Percentiles rank a stretch among this genome's conserved stretches.
Conservation (phyloP, 106 monocot genomes). For the Acanthochlamys bracteata region DNA sequence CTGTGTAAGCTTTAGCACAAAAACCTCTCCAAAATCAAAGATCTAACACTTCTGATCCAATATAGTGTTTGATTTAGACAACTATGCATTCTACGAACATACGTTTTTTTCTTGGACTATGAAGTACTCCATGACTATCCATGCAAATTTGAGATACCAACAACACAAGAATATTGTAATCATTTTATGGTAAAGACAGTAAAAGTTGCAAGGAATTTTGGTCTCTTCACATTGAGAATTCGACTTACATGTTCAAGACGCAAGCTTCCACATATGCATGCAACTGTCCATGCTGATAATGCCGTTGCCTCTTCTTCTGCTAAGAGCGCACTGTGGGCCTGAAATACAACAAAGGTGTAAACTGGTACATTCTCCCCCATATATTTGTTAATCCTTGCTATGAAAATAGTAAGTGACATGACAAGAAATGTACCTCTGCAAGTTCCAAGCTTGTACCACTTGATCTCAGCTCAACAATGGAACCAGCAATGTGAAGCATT, state of each 20-base stretch:
- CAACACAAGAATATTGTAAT: too few relatives aligned
- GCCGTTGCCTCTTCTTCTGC: slow-evolving; percentile 91
- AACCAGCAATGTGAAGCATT: slow-evolving; percentile 74
- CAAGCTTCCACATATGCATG: slow-evolving; percentile 89
- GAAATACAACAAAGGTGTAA: slow-evolving; percentile 6
- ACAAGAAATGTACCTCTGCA: slow-evolving; percentile 92
- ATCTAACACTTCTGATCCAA: too few relatives aligned
- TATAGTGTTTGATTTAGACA: too few relatives aligned
- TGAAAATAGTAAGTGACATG: too few relatives aligned
- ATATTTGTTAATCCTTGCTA: too few relatives aligned
- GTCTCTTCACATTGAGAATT: neutral
- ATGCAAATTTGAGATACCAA: too few relatives aligned
- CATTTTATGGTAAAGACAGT: neutral
- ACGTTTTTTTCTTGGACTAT: too few relatives aligned
- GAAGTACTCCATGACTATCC: too few relatives aligned
- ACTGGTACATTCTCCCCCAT: neutral
- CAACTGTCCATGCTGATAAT: slow-evolving; percentile 87
- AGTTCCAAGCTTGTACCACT: slow-evolving; percentile 59
- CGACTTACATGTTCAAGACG: slow-evolving; percentile 90
- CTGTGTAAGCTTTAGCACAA: too few relatives aligned
- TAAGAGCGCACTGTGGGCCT: slow-evolving; percentile 72
- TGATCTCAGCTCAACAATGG: slow-evolving; percentile 75
- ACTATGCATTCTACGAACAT: too few relatives aligned
- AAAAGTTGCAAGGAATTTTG: neutral
- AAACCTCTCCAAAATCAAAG: too few relatives aligned